Conservation (phyloP, 2,329 filamentous ascomycete genomes). For the Penicillium sp. region DNA sequence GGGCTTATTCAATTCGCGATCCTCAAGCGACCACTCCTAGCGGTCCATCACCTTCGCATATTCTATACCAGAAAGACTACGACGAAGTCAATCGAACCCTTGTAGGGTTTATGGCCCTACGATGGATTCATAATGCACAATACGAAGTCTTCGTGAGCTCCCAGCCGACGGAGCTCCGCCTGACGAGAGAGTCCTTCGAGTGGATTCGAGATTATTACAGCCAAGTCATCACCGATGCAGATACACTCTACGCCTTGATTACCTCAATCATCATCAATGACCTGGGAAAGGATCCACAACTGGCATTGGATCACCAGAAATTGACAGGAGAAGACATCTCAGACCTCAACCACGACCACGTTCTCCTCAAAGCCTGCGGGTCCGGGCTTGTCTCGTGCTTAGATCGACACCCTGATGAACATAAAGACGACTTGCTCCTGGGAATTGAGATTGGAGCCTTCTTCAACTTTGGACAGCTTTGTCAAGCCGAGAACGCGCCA, state of each 20-base stretch:
- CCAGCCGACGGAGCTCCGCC: slow-evolving; percentile 5
- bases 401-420: not conserved
- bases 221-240: slow-evolving; percentile 2
- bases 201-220: slow-evolving; percentile 16
- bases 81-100: slow-evolving; percentile 21
- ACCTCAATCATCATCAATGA: slow-evolving; percentile 19
- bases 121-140: slow-evolving; percentile 19
- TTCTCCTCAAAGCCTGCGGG: slow-evolving; percentile 16
- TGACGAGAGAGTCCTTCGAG: slow-evolving; percentile 16
- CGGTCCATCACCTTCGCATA: slow-evolving; percentile 14
- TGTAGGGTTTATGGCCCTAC: slow-evolving; percentile 16
- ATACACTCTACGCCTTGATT: slow-evolving; percentile 15
- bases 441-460: slow-evolving; percentile 16
- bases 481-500: slow-evolving; percentile 18
- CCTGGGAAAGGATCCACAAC: slow-evolving; percentile 19
- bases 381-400: slow-evolving; percentile 12
- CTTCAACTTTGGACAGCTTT: slow-evolving; percentile 22
- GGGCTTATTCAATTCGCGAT: slow-evolving; percentile 21
- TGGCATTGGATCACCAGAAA: slow-evolving; percentile 13
- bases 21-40: not conserved
- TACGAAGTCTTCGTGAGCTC: slow-evolving; percentile 17
- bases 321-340: slow-evolving; percentile 15
- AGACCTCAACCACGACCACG: slow-evolving; percentile 15
- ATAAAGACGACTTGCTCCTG: slow-evolving; percentile 10
- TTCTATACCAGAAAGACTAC: slow-evolving; percentile 16